phyloP scores from a whole-genome alignment of 129 eudicot genomes.

The Tagetes patula region DNA sequence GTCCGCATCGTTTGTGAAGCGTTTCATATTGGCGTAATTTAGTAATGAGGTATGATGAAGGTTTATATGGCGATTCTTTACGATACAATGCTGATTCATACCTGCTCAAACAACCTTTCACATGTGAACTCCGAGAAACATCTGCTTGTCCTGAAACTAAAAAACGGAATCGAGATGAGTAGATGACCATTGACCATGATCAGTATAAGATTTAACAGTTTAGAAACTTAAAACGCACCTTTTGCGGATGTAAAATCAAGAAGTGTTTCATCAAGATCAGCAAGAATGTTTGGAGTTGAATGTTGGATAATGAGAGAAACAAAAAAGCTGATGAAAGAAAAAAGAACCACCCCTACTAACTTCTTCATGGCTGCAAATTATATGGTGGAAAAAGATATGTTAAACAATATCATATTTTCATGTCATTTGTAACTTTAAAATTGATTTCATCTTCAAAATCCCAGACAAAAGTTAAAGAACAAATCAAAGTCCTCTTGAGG shows the following conservation, averaged over 20 bases:
- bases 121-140: background rate
- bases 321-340: slow-evolving; percentile 1
- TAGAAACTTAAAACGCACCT: background rate
- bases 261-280: background rate
- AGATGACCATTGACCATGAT: too few species aligned
- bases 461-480: too few species aligned
- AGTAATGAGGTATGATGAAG: background rate
- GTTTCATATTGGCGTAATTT: background rate
- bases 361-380: background rate
- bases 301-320: slow-evolving; percentile 6
- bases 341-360: background rate
- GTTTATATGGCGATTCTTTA: slow-evolving; percentile 4
- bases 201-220: too few species aligned
- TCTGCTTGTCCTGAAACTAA: background rate
- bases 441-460: too few species aligned
- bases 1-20: slow-evolving; percentile 3
- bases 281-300: background rate
- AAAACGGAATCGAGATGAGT: too few species aligned
- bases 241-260: background rate
- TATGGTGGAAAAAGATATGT: background rate
- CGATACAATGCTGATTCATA: slow-evolving; percentile 4
- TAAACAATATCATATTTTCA: background rate
- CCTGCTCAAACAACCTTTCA: background rate
- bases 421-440: background rate
- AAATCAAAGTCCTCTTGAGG: too few species aligned